Evolutionary conservation across 306 rosid species (phyloP).

Genomic region (Ochetophila trinervis): DNA sequence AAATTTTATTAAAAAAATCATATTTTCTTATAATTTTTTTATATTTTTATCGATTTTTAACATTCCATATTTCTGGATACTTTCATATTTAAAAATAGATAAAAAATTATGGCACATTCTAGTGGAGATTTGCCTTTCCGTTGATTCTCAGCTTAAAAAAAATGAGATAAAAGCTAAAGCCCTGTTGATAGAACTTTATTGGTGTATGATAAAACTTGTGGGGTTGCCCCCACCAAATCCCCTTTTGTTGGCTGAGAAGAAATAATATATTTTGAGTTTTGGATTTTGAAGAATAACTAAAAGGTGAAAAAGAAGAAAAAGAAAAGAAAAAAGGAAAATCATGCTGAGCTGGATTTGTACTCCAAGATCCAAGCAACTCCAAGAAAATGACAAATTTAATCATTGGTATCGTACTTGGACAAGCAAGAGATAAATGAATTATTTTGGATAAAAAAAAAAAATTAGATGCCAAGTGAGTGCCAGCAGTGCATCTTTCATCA

Average conservation of each 20-base stretch:
- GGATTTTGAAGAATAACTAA: not conserved
- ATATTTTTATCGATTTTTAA: no score
- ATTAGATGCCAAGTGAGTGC: no score
- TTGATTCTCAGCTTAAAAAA: constrained; percentile 28
- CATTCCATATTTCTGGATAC: no score
- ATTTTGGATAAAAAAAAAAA: not conserved
- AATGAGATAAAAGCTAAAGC: constrained; percentile 4
- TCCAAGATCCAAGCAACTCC: constrained; percentile 48
- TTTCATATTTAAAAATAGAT: no score
- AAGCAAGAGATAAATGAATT: not conserved
- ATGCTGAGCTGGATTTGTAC: constrained; percentile 41
- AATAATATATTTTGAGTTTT: not conserved
- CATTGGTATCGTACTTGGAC: constrained; percentile 6
- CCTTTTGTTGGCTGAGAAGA: constrained; percentile 6
- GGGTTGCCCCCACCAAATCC: constrained; percentile 24
- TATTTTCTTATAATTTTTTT: no score
- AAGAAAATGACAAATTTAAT: constrained; percentile 27
- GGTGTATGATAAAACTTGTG: constrained; percentile 26
- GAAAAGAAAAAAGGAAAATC: constrained; percentile 26
- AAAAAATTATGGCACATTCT: constrained; percentile 19
- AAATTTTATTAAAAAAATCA: no score
- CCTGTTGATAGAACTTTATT: constrained; percentile 19
- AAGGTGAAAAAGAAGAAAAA: not conserved
- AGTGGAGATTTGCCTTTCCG: constrained; percentile 33
- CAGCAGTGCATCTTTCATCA: not conserved